phyloP scores from a whole-genome alignment of 129 eudicot species.

The Dittrichia graveolens region DNA sequence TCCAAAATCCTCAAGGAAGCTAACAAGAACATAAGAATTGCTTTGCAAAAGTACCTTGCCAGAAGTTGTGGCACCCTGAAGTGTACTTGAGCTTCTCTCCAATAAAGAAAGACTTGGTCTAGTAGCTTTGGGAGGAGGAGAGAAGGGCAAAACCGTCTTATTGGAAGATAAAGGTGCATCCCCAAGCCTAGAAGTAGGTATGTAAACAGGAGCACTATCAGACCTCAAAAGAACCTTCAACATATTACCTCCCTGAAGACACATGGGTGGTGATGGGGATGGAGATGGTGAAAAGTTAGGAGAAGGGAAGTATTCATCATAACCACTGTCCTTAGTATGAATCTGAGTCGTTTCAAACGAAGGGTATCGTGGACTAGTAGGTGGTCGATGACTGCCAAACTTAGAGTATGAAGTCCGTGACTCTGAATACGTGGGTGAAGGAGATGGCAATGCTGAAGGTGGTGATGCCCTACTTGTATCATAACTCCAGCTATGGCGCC shows the following conservation, averaged over 20 bases:
- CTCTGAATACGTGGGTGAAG: slow-evolving; percentile 81
- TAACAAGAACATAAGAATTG: neutral
- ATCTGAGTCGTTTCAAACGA: slow-evolving; percentile 49
- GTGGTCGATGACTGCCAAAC: slow-evolving; percentile 48
- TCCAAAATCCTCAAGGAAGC: neutral
- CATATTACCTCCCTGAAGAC: slow-evolving; percentile 37
- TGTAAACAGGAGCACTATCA: slow-evolving; percentile 81
- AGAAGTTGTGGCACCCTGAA: slow-evolving; percentile 45
- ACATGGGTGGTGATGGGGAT: slow-evolving; percentile 84
- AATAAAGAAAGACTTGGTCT: slow-evolving; percentile 44
- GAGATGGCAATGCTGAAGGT: slow-evolving; percentile 62
- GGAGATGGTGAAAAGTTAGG: slow-evolving; percentile 70
- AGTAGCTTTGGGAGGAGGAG: slow-evolving; percentile 54
- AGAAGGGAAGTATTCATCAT: slow-evolving; percentile 71
- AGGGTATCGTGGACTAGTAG: slow-evolving; percentile 53
- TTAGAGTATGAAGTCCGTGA: slow-evolving; percentile 55
- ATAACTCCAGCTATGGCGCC: slow-evolving; percentile 94
- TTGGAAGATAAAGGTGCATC: slow-evolving; percentile 41
- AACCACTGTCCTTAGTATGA: slow-evolving; percentile 45
- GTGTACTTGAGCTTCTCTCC: slow-evolving; percentile 45
- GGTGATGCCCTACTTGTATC: slow-evolving; percentile 60
- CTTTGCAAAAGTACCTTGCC: slow-evolving; percentile 56
- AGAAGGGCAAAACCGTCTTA: slow-evolving; percentile 55
- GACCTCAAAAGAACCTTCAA: slow-evolving; percentile 54
- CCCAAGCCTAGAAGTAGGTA: slow-evolving; percentile 58